Base-by-base conservation (phyloP, 768 basidiomycete genomes). In the Macrocybe gigantea region DNA sequence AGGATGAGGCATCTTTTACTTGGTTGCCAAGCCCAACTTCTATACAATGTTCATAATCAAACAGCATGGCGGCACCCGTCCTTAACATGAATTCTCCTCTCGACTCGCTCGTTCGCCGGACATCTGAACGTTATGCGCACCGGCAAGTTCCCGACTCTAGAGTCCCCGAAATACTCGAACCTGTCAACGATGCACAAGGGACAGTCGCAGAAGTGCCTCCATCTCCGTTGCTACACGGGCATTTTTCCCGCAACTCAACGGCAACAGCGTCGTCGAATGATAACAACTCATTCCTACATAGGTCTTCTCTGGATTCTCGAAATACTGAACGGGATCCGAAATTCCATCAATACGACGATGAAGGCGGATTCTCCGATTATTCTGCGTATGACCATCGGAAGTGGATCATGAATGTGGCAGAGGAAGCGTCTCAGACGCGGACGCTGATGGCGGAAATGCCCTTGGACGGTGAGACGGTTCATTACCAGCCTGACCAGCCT, bases 71-170 rank as follows among this genome's bases (percentile, higher is more conserved):
- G 14, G 36, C 54, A 6, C 44, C 59, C 1, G 50, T 64, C 29
- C 63, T 59, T 45, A 63, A 53, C 43, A 41, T 56, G 22, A 57
- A 53, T 14, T 86, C 85, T 1, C 84, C 84, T 6, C 69, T 85
- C 36, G 75, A 80, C 36, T 67, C 74, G 2, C 74, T 86, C 41
- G 78, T 76, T 47, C 72, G 76, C 49, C 66, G 68, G 47, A 72
- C 80, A 6, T 83, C 83, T 22, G 68, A 68, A 54, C 72, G 63
- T 57, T 71, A 41, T 59, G 57, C 38, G 51, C 40, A 43, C 15
- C 41, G 12, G 11, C 37, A 36, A 35, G 11, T 35, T 47, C 46
- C 13, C 37, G 32, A 41, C 49, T 48, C 44, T 36, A 38, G 32
- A 31, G 37, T 48, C 10, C 50, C 10, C 42, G 44, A 32, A 41